Conservation (phyloP, 441 rosid genomes). For the Erodium chrysanthum region DNA sequence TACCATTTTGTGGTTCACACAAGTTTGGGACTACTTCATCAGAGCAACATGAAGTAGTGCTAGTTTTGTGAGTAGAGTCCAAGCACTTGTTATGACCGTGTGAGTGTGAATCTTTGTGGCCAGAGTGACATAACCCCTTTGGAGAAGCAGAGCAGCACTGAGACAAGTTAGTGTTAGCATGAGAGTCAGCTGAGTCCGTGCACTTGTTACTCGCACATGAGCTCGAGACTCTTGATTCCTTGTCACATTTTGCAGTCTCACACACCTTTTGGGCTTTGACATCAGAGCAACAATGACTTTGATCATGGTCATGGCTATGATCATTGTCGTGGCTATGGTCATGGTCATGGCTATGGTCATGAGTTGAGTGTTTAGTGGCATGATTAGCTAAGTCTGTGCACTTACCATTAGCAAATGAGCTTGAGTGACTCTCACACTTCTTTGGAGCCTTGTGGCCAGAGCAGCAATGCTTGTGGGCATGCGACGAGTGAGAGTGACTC, state of each 20-base stretch:
- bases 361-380: constrained; percentile 7
- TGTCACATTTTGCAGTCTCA: too few relatives aligned
- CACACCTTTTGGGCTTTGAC: too few relatives aligned
- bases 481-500: too few relatives aligned
- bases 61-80: too few relatives aligned
- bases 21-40: background rate
- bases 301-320: constrained; percentile 3
- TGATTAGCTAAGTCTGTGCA: too few relatives aligned
- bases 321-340: too few relatives aligned
- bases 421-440: too few relatives aligned
- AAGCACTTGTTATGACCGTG: too few relatives aligned
- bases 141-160: background rate
- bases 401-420: too few relatives aligned
- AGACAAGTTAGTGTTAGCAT: background rate
- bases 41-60: background rate
- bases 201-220: background rate
- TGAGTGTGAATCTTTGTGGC: background rate
- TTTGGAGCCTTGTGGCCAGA: background rate
- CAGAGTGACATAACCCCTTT: background rate
- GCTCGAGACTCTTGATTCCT: background rate
- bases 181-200: background rate
- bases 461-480: background rate
- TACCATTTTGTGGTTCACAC: background rate
- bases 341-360: constrained; percentile 9
- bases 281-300: too few relatives aligned